Evolutionary conservation across 2,329 filamentous ascomycete species (phyloP).

Genomic region (Claviceps fusiformis): DNA sequence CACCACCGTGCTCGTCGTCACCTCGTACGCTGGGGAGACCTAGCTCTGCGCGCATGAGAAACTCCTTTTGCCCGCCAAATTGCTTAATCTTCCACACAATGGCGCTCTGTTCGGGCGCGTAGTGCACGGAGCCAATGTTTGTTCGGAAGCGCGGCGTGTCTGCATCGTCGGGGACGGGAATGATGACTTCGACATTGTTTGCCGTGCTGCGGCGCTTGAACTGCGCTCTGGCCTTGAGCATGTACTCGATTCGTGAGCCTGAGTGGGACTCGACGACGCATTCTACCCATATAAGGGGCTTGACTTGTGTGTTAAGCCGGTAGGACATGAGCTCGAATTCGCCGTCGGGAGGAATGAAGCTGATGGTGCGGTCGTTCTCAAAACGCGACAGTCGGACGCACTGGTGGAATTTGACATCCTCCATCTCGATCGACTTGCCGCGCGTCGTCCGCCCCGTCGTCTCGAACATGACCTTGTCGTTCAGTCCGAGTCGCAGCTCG

Average conservation of each 20-base stretch:
- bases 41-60: slow-evolving; percentile 93
- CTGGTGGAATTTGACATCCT: slow-evolving; percentile 99
- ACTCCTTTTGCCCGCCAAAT: slow-evolving; percentile 96
- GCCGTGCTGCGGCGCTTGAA: slow-evolving; percentile 97
- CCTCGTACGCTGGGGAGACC: slow-evolving; percentile 88
- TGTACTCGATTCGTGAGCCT: slow-evolving; percentile 92
- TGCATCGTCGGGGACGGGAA: slow-evolving; percentile 93
- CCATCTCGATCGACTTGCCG: slow-evolving; percentile 98
- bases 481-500: slow-evolving; percentile 81
- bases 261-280: slow-evolving; percentile 94
- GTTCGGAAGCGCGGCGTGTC: slow-evolving; percentile 93
- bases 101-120: slow-evolving; percentile 90
- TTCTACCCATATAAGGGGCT: slow-evolving; percentile 97
- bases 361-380: slow-evolving; percentile 97
- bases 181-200: slow-evolving; percentile 97
- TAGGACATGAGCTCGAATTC: slow-evolving; percentile 99
- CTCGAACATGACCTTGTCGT: slow-evolving; percentile 99
- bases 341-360: slow-evolving; percentile 94
- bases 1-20: slow-evolving; percentile 88
- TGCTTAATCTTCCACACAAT: slow-evolving; percentile 99
- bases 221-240: slow-evolving; percentile 95
- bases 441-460: slow-evolving; percentile 86
- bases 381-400: slow-evolving; percentile 91
- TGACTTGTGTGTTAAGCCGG: slow-evolving; percentile 94
- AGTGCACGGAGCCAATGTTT: slow-evolving; percentile 94